These are phyloP conservation scores for Rhynchosporium secalis DNA, from an alignment of 2,329 filamentous ascomycete species.

Conservation along the genomic window DNA sequence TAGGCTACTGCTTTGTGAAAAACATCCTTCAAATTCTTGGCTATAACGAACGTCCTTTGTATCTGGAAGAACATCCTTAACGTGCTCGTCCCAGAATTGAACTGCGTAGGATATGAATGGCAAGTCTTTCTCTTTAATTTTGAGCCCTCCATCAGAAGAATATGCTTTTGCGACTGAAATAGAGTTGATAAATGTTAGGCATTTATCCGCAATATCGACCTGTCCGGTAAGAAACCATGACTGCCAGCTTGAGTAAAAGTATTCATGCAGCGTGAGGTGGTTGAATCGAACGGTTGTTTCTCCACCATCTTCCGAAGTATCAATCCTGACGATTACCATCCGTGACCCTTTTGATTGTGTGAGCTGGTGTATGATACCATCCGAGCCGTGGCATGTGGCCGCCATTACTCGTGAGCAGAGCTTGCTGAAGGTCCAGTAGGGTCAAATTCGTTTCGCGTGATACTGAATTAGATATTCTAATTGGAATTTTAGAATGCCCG, in stretches of 20 bases:
- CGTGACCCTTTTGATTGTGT: slow-evolving; percentile 22
- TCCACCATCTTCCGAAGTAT: slow-evolving; percentile 3
- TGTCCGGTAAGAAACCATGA: slow-evolving; percentile 22
- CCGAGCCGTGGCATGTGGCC: slow-evolving; percentile 18
- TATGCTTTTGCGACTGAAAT: slow-evolving; percentile 21
- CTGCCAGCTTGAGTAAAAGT: slow-evolving; percentile 19
- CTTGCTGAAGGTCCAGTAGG: slow-evolving; percentile 39
- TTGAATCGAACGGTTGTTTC: slow-evolving; percentile 23
- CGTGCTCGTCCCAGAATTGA: slow-evolving; percentile 34
- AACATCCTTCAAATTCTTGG: slow-evolving; percentile 8
- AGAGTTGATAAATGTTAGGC: slow-evolving; percentile 22
- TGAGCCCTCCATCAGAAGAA: slow-evolving; percentile 18
- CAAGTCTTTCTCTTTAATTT: slow-evolving; percentile 21
- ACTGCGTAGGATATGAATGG: slow-evolving; percentile 34
- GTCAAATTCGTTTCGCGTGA: slow-evolving; percentile 35
- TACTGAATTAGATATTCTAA: slow-evolving; percentile 1
- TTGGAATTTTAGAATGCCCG: too few relatives aligned
- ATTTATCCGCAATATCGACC: slow-evolving; percentile 18
- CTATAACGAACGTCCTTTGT: too few relatives aligned
- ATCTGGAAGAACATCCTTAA: slow-evolving; percentile 15
- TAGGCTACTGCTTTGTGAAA: slow-evolving; percentile 18
- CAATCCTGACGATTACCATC: slow-evolving; percentile 25
- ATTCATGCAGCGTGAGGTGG: slow-evolving; percentile 21
- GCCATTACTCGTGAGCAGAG: slow-evolving; percentile 36
- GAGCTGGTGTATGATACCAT: slow-evolving; percentile 23